A percentile compares a stretch with the other conserved stretches of the same genome.
phyloP scores from a whole-genome alignment of 2,329 filamentous ascomycete species.

The Dothiorella sarmentorum region DNA sequence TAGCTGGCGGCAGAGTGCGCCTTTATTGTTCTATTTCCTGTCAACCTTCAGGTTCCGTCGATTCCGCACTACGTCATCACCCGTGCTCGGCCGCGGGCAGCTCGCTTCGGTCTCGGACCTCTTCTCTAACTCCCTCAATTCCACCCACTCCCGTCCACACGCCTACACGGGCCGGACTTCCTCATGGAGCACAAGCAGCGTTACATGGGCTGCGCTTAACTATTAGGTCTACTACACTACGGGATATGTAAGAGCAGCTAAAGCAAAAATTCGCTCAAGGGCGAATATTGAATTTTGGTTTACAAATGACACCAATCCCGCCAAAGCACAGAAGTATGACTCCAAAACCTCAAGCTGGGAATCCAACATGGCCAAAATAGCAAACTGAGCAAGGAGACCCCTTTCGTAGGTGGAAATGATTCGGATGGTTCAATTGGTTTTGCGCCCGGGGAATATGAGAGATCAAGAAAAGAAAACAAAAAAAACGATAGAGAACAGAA shows the following conservation, averaged over 20 bases:
- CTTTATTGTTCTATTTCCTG: not conserved
- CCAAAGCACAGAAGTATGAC: not conserved
- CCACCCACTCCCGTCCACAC: no score
- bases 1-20: not conserved
- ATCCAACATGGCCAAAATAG: not conserved
- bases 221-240: slow-evolving; percentile 1
- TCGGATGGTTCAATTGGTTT: not conserved
- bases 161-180: not conserved
- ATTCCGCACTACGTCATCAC: no score
- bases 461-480: not conserved
- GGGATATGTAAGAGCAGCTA: no score
- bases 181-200: not conserved
- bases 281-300: slow-evolving; percentile 1
- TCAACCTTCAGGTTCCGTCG: not conserved
- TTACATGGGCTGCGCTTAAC: not conserved
- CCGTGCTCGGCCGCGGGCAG: no score
- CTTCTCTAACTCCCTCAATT: no score
- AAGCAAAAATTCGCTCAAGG: not conserved
- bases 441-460: slow-evolving; percentile 10
- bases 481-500: not conserved
- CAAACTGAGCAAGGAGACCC: not conserved
- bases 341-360: not conserved
- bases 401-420: not conserved
- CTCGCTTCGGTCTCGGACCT: no score
- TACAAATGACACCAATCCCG: not conserved